Conservation (phyloP, 2,329 filamentous ascomycete species). For the Colletotrichum cordylinicola region DNA sequence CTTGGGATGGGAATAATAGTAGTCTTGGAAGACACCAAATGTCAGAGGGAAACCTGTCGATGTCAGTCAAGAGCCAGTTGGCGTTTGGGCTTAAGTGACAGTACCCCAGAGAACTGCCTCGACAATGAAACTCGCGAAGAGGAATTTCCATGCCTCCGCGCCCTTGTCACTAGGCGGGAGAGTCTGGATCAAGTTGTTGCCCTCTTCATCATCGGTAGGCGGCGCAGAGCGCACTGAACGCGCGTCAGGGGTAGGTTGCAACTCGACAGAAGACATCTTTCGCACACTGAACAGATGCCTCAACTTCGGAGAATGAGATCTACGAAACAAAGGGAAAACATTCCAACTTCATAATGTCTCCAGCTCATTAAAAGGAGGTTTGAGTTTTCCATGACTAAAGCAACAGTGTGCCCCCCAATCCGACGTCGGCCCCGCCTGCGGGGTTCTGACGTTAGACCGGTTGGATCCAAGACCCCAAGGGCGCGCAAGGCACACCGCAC, state of each 20-base stretch:
- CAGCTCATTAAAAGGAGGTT: not conserved
- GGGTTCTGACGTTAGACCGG: not conserved
- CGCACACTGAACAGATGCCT: not conserved
- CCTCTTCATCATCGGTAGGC: slow-evolving; percentile 11
- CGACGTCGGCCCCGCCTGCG: not conserved
- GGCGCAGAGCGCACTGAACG: not conserved
- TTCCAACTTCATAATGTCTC: not conserved
- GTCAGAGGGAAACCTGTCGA: slow-evolving; percentile 28
- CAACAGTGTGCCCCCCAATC: not conserved
- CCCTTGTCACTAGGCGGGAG: slow-evolving; percentile 26
- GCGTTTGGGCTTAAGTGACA: not conserved
- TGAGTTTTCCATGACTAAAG: not conserved
- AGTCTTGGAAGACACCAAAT: slow-evolving; percentile 33
- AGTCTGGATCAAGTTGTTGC: slow-evolving; percentile 17
- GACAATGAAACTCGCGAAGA: slow-evolving; percentile 26
- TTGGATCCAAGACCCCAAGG: not conserved
- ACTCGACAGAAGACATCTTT: slow-evolving; percentile 1
- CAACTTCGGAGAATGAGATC: accelerated
- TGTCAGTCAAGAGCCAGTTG: not conserved
- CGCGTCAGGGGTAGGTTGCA: not conserved
- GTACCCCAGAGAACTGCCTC: slow-evolving; percentile 30
- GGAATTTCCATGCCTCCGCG: slow-evolving; percentile 25
- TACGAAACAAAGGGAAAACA: not conserved
- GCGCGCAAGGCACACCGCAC: not conserved
- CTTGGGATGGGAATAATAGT: slow-evolving; percentile 30